Base-by-base conservation (phyloP, 1,284 basidiomycete species). In the Mycena sp. region DNA sequence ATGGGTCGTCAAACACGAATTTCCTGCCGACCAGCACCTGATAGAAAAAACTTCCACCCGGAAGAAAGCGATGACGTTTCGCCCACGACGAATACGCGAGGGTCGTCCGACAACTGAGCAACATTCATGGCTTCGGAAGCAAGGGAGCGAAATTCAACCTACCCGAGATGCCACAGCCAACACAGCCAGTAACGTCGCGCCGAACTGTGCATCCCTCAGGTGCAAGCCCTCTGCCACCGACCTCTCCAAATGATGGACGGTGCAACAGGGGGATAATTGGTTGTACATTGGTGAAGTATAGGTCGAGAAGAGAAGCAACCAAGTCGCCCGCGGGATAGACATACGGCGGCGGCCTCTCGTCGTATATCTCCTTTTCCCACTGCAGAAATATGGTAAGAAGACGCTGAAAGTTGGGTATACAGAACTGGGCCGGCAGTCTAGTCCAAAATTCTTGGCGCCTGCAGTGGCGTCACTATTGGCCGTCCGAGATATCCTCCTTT, bases 241-340 rank as follows among this genome's bases (percentile, higher is more conserved):
- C 6, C 41, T 57, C 23, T 55, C 57, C 79, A 26, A 63, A 68
- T 16, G 61, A 64, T 19, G 61, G 61, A n/a, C 60, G 61, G 32
- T 65, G 67, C 3, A 65, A 28, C 16, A 68, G 23, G 6, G 67
- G 63, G 4, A 68, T 23, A 6, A 45, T 58, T 6, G 61, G 54
- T n/a, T 65, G 61, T 3, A 59, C 10, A 23, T 26, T 35, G 43
- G 11, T 16, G 29, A 61, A 63, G 23, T 68, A 65, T n/a, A 58
- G 56, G 2, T 53, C 26, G 5, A 63, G 23, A 6, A 65, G 54
- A 26, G 57, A 38, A 21, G 25, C 16, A 1, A 64, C 46, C 35
- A 67, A 37, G 37, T 67, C 58, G 25, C 12, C 28, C 1, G 30
- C 30, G 0, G 65, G 65, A 38, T 51, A 67, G 25, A 40, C 19